A percentile compares a stretch with the other conserved stretches of the same genome.
These are phyloP conservation scores for Paramecium primaurelia DNA, from an alignment of 73 alveolate genomes.

Conservation along the genomic window DNA sequence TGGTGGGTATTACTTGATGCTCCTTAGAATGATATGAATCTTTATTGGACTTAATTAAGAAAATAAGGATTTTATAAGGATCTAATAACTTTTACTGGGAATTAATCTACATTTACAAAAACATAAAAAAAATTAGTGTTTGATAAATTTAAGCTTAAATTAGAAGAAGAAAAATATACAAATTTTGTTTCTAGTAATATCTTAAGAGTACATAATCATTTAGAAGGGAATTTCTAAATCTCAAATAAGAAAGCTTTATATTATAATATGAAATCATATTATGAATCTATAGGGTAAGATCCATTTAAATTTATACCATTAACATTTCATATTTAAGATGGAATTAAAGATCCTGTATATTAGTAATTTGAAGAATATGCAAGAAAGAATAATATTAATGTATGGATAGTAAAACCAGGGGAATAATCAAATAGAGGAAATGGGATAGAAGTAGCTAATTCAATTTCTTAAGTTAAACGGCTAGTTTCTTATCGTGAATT, in stretches of 20 bases:
- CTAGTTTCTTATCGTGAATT: slow-evolving; percentile 52
- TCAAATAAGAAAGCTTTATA: slow-evolving; percentile 81
- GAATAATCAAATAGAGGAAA: slow-evolving; percentile 85
- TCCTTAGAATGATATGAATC: background rate
- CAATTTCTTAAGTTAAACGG: slow-evolving; percentile 60
- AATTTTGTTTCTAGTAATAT: background rate
- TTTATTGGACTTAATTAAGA: slow-evolving; percentile 22
- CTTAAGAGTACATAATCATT: slow-evolving; percentile 66
- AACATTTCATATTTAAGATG: slow-evolving; percentile 79
- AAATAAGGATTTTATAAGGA: background rate
- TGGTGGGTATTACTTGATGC: slow-evolving; percentile 22
- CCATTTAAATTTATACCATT: slow-evolving; percentile 75
- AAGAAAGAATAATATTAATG: slow-evolving; percentile 33
- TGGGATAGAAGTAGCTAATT: slow-evolving; percentile 65
- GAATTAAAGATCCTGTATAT: slow-evolving; percentile 68
- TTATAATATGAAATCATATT: slow-evolving; percentile 82
- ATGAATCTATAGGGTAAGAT: slow-evolving; percentile 64
- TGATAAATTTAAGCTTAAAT: background rate
- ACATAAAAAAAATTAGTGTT: background rate
- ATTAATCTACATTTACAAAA: background rate
- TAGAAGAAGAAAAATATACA: background rate
- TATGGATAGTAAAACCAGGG: slow-evolving; percentile 93
- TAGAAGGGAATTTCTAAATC: slow-evolving; percentile 72
- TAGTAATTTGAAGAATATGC: slow-evolving; percentile 51
- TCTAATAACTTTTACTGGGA: background rate